Percentiles rank a stretch among this genome's conserved stretches.
These are phyloP conservation scores for Stagonosporopsis cucurbitacearum DNA, from an alignment of 2,329 filamentous ascomycete genomes.

Conservation along the genomic window DNA sequence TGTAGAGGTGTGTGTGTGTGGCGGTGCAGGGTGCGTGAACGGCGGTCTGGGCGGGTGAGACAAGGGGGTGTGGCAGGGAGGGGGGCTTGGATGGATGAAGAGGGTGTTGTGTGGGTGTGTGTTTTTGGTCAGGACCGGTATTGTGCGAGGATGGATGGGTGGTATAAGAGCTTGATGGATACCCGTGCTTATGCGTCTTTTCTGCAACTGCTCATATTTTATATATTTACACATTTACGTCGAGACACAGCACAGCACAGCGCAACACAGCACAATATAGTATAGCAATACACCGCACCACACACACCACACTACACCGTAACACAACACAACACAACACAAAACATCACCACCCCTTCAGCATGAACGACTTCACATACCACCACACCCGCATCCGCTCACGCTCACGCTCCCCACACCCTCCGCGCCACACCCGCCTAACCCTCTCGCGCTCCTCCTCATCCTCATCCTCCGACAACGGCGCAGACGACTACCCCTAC, in stretches of 20 bases:
- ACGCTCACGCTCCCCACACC: slow-evolving; percentile 28
- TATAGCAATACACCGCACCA: too few species aligned
- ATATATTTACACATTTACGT: too few species aligned
- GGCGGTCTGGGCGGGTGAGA: slow-evolving; percentile 21
- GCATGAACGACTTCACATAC: slow-evolving; percentile 37
- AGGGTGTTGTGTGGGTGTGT: slow-evolving; percentile 3
- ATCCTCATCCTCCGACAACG: slow-evolving; percentile 35
- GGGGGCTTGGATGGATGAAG: neutral
- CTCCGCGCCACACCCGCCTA: slow-evolving; percentile 32
- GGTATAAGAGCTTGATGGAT: too few species aligned
- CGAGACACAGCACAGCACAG: too few species aligned
- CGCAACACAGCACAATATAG: too few species aligned
- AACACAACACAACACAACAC: neutral
- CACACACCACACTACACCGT: neutral
- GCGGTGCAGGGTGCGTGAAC: slow-evolving; percentile 8
- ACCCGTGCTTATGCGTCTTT: too few species aligned
- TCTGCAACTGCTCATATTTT: too few species aligned
- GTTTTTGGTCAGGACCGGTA: neutral
- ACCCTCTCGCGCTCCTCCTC: slow-evolving; percentile 14
- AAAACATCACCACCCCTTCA: too few species aligned
- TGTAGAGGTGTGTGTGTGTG: slow-evolving; percentile 9
- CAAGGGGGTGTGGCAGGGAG: slow-evolving; percentile 8
- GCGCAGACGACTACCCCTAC: slow-evolving; percentile 44
- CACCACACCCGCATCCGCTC: slow-evolving; percentile 31
- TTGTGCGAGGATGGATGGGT: neutral